These are phyloP conservation scores for Beverwykella pulmonaria DNA, from an alignment of 495 filamentous ascomycete genomes.

Conservation along the genomic window DNA sequence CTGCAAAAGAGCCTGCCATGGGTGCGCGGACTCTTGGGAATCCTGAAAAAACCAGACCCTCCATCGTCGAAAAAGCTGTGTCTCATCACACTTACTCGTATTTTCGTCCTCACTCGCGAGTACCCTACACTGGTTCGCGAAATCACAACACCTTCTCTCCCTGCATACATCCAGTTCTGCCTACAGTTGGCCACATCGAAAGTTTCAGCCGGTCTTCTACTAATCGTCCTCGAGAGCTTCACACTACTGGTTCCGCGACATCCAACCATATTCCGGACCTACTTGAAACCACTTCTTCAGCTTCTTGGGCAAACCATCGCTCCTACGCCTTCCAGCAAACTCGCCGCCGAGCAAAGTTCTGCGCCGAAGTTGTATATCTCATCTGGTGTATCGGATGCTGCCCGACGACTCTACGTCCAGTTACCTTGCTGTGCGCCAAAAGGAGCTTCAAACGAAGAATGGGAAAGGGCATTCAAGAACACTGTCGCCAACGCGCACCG, in stretches of 20 bases:
- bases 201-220: constrained; percentile 52
- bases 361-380: background rate
- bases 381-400: constrained; percentile 15
- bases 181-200: constrained; percentile 63
- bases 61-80: constrained; percentile 70
- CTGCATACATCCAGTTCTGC: constrained; percentile 70
- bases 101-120: constrained; percentile 77
- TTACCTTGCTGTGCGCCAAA: constrained; percentile 78
- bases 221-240: constrained; percentile 66
- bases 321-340: constrained; percentile 51
- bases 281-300: constrained; percentile 64
- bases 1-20: constrained; percentile 70
- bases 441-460: constrained; percentile 70
- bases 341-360: constrained; percentile 2
- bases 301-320: constrained; percentile 60
- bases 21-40: constrained; percentile 69
- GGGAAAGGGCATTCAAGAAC: constrained; percentile 64
- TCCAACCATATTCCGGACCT: constrained; percentile 78
- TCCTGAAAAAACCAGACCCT: constrained; percentile 73
- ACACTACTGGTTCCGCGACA: constrained; percentile 71
- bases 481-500: constrained; percentile 63
- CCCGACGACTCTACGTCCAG: constrained; percentile 59
- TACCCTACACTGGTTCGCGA: constrained; percentile 83
- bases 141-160: constrained; percentile 80
- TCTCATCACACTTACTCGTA: constrained; percentile 74